Evolutionary conservation across 2,329 filamentous ascomycete genomes (phyloP), one percentile per base, ranked within the genome.

Genomic region (Chaetomiaceae sp.): DNA sequence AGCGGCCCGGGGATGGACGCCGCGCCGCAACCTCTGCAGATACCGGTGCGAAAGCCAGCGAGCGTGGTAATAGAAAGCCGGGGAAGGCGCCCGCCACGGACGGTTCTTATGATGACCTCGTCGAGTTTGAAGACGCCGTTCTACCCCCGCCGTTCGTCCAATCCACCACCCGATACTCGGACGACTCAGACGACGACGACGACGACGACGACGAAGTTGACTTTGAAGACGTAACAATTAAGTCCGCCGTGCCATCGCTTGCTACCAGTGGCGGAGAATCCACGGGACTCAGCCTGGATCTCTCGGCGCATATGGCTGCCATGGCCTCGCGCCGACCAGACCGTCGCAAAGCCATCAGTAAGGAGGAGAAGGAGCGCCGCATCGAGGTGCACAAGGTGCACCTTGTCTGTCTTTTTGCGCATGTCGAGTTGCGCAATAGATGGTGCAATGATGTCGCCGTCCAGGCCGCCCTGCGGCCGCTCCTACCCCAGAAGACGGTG

Each of bases 311-410:
- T 24, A 61, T 67, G 53, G 57, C 64, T 2, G 62, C 65, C 2
- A 55, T 60, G 26, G 55, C 60, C 2, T 56, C 61, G n/a, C 62
- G 18, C 45, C 61, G 39, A 33, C 53, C 35, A 66, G 68, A 73
- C 19, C 67, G 73, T 38, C 71, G 73, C 41, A 81, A 74, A 56
- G 71, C 74, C 2, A 65, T 80, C 3, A 76, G 65, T 19, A 75
- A 70, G 51, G 71, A 71, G 17, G 78, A 83, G 55, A 76, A 69
- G 51, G 65, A 67, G 35, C 68, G 63, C 12, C 79, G 90, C 17
- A 63, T 93, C 24, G 77, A 88, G 42, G 74, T 89, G n/a, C 93
- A 98, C 65, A 95, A 91, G 65, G 72, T 82, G 51, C 90, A 98
- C 66, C 55, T 97, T 0, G 68, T 96, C 12, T 95, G 88, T 61